Conservation (phyloP, 2,329 filamentous ascomycete species). For the Gyromitra esculenta region DNA sequence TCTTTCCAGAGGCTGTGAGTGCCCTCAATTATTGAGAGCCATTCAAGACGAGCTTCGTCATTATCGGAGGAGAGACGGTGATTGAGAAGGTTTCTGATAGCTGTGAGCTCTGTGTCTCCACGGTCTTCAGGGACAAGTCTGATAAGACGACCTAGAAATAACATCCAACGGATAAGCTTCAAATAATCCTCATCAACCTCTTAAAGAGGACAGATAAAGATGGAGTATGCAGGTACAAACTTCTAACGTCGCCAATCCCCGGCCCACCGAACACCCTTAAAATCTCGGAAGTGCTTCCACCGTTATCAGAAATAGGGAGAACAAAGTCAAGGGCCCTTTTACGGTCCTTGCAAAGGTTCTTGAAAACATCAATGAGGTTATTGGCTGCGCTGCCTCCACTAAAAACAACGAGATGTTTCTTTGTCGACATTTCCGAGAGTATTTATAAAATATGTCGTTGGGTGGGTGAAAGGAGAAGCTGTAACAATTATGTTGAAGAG, state of each 20-base stretch:
- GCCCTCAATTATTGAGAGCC: slow-evolving; percentile 88
- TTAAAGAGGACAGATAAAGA: neutral
- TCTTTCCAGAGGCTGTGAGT: slow-evolving; percentile 76
- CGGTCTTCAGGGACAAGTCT: slow-evolving; percentile 79
- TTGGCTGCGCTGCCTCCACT: slow-evolving; percentile 95
- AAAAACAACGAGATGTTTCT: slow-evolving; percentile 77
- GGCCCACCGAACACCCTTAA: slow-evolving; percentile 95
- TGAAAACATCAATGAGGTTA: slow-evolving; percentile 90
- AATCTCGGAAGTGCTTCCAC: slow-evolving; percentile 90
- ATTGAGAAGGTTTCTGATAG: slow-evolving; percentile 87
- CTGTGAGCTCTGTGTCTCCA: slow-evolving; percentile 72
- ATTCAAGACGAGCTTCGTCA: slow-evolving; percentile 74
- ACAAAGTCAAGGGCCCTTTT: slow-evolving; percentile 49
- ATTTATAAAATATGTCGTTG: slow-evolving; percentile 6
- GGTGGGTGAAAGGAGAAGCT: neutral
- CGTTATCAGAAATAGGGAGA: slow-evolving; percentile 73
- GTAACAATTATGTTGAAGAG: neutral
- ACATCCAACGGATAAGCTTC: slow-evolving; percentile 27
- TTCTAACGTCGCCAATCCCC: slow-evolving; percentile 80
- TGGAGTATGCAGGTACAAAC: slow-evolving; percentile 61
- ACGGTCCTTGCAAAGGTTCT: slow-evolving; percentile 62
- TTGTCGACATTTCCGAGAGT: slow-evolving; percentile 43
- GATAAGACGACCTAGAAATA: slow-evolving; percentile 77
- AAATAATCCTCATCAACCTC: slow-evolving; percentile 4
- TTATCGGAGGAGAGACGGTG: slow-evolving; percentile 76